Evolutionary conservation across 345 rosid genomes (phyloP), one percentile per base, ranked within the genome.

Genomic region (Lepidium aucheri): DNA sequence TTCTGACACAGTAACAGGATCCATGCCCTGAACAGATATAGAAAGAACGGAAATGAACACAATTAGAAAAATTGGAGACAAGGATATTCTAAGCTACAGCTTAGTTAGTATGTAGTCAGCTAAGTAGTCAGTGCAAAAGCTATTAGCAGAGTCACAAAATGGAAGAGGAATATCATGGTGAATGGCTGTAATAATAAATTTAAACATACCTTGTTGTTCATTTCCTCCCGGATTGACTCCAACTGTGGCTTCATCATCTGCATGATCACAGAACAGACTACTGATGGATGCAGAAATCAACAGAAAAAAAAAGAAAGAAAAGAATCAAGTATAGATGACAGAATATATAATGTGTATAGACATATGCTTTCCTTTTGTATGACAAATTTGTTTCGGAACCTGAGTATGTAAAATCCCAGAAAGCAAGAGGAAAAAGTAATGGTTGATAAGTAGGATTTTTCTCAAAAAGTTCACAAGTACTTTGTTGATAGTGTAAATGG

Each of bases 161-260:
- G 28, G 52, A 30, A 38, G 14, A 56, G 2, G 51, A 24, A 14
- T 2, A 11, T 8, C 4, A 42, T 33, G 43, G 30, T 26, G 46
- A 40, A 40, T 45, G 64, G 65, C 60, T 53, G 49, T 61, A 43
- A 26, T 46, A 30, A 40, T 54, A 68, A 49, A 64, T 26, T 18
- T 28, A 34, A 42, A 32, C 4, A 26, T 73, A 91, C 91, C 87
- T 79, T 75, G 45, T 69, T 76, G 70, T 78, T 68, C 80, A 92
- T 77, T 53, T 77, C 78, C 65, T 78, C 79, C 63, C 78, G 79
- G 69, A 92, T 72, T 60, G 86, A 77, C 70, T 86, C 88, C 76
- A 92, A 64, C 16, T 53, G 82, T 58, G 96, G 96, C 66, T 64
- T 83, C 77, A 92, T 50, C 40, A 83, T 69, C 96, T 91, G 84